These are phyloP conservation scores for Hortiboletus flavorubellus DNA, from an alignment of 768 basidiomycete species.

Conservation along the genomic window DNA sequence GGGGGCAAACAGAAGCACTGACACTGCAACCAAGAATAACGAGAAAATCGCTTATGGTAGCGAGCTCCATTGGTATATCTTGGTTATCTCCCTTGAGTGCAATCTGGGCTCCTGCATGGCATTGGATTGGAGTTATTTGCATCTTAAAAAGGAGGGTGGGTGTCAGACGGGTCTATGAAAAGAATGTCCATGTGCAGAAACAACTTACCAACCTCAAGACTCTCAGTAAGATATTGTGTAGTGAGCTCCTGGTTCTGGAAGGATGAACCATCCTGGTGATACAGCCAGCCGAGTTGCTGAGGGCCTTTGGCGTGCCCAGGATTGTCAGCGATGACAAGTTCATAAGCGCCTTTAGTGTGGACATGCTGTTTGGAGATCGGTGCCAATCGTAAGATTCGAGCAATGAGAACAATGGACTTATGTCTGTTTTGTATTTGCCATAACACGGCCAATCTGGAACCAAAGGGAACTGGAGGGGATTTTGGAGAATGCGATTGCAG, in stretches of 20 bases:
- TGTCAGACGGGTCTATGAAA: slow-evolving; percentile 78
- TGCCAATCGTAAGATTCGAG: slow-evolving; percentile 9
- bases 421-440: slow-evolving; percentile 93
- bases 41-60: too few relatives aligned
- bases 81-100: too few relatives aligned
- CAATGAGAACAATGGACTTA: slow-evolving; percentile 36
- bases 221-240: slow-evolving; percentile 90
- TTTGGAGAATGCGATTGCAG: slow-evolving; percentile 94
- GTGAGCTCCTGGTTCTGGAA: slow-evolving; percentile 97
- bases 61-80: too few relatives aligned
- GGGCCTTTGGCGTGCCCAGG: slow-evolving; percentile 95
- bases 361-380: slow-evolving; percentile 54
- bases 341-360: slow-evolving; percentile 92
- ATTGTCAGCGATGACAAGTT: slow-evolving; percentile 92
- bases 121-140: too few relatives aligned
- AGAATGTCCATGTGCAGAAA: not conserved
- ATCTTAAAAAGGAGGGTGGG: slow-evolving; percentile 44
- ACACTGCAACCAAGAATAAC: too few relatives aligned
- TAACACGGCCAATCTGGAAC: slow-evolving; percentile 99
- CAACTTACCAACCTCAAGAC: slow-evolving; percentile 83
- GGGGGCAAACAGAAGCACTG: too few relatives aligned
- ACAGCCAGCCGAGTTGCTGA: slow-evolving; percentile 97
- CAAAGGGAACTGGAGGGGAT: slow-evolving; percentile 93
- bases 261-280: slow-evolving; percentile 90
- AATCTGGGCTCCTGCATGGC: too few relatives aligned